Evolutionary conservation across 495 filamentous ascomycete genomes (phyloP).

Genomic region (Penicillium soppii): DNA sequence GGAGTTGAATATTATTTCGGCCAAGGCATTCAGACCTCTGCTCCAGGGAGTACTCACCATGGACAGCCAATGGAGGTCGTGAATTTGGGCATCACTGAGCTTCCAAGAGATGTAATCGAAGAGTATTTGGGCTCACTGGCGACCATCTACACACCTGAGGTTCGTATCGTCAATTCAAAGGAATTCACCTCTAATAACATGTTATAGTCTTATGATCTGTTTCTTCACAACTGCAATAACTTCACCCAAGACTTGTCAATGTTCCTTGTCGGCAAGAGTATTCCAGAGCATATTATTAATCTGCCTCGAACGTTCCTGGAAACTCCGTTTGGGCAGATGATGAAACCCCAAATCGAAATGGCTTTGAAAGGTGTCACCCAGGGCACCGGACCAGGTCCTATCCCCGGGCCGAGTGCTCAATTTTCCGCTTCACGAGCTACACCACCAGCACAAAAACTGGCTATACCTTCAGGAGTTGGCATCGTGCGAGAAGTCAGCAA

Average conservation of each 20-base stretch:
- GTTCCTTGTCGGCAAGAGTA: constrained; percentile 86
- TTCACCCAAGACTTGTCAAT: constrained; percentile 92
- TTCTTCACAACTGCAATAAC: constrained; percentile 96
- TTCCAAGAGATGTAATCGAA: constrained; percentile 79
- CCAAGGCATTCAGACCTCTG: constrained; percentile 74
- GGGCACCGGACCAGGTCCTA: constrained; percentile 35
- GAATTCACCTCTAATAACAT: not conserved
- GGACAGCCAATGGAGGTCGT: constrained; percentile 78
- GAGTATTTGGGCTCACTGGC: constrained; percentile 87
- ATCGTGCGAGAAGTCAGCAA: constrained; percentile 53
- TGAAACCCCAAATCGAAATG: constrained; percentile 75
- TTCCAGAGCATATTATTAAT: constrained; percentile 84
- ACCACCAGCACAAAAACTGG: constrained; percentile 18
- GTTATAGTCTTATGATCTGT: constrained; percentile 77
- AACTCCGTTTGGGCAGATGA: constrained; percentile 88
- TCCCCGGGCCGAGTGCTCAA: constrained; percentile 20
- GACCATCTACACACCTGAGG: constrained; percentile 79
- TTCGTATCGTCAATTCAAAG: constrained; percentile 25
- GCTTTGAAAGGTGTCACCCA: constrained; percentile 71
- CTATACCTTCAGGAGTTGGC: constrained; percentile 17
- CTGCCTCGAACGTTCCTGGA: constrained; percentile 83
- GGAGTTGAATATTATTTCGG: constrained; percentile 77
- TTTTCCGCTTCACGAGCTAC: constrained; percentile 19
- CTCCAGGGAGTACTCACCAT: constrained; percentile 79
- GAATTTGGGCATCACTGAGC: constrained; percentile 68